phyloP scores from a whole-genome alignment of 768 basidiomycete species.

The Pholiota microspora region DNA sequence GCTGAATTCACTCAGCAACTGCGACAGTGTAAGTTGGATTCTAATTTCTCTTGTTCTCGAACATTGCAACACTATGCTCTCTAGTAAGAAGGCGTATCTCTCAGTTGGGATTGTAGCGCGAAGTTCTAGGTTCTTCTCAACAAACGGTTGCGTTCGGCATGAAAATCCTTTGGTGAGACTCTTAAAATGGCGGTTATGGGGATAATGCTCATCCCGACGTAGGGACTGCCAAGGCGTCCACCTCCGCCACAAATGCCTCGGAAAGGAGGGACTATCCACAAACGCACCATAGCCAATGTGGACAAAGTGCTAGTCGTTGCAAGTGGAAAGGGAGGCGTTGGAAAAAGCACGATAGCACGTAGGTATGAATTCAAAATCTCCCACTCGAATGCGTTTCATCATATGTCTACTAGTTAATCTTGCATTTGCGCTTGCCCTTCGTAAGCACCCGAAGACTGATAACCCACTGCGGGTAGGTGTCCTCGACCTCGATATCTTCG shows the following conservation, averaged over 20 bases:
- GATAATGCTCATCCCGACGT: no score
- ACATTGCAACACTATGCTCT: no score
- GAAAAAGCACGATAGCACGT: slow-evolving; percentile 94
- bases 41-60: no score
- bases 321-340: slow-evolving; percentile 94
- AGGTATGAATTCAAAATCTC: slow-evolving; percentile 14
- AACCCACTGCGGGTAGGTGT: slow-evolving; percentile 70
- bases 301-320: slow-evolving; percentile 82
- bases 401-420: slow-evolving; percentile 59
- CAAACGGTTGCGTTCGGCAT: neutral
- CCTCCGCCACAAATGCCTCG: slow-evolving; percentile 61
- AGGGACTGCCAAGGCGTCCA: slow-evolving; percentile 32
- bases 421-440: slow-evolving; percentile 67
- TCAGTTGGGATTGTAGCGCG: neutral
- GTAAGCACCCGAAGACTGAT: slow-evolving; percentile 30
- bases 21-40: no score
- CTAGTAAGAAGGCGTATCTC: neutral
- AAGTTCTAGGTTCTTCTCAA: neutral
- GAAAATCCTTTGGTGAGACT: slow-evolving; percentile 10
- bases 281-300: slow-evolving; percentile 66
- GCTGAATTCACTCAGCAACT: no score
- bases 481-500: slow-evolving; percentile 94
- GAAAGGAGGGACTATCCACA: slow-evolving; percentile 48
- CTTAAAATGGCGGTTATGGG: no score
- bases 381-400: neutral